These are phyloP conservation scores for Colletotrichum coccodes DNA, from an alignment of 2,329 filamentous ascomycete species.

Conservation along the genomic window DNA sequence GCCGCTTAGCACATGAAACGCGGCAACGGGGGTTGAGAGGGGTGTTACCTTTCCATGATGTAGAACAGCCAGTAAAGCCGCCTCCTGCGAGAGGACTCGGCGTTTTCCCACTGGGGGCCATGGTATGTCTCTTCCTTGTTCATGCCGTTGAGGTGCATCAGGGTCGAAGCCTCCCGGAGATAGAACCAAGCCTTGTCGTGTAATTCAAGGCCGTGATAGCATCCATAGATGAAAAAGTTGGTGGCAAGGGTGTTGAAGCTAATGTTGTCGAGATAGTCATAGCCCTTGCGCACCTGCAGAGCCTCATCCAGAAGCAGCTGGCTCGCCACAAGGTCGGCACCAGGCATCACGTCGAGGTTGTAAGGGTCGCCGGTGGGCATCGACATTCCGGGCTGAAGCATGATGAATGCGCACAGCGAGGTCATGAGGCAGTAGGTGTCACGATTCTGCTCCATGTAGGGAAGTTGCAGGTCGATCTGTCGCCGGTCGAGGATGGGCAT, in stretches of 20 bases:
- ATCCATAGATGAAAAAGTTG: slow-evolving; percentile 83
- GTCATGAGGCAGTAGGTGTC: slow-evolving; percentile 73
- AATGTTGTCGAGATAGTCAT: slow-evolving; percentile 67
- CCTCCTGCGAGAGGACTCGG: slow-evolving; percentile 71
- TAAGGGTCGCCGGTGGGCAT: slow-evolving; percentile 67
- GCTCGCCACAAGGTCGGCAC: slow-evolving; percentile 70
- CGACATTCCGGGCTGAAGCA: slow-evolving; percentile 75
- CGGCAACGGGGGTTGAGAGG: not conserved
- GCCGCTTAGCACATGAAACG: slow-evolving; percentile 19
- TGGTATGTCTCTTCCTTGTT: slow-evolving; percentile 71
- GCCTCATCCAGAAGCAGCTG: slow-evolving; percentile 76
- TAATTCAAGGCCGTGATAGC: slow-evolving; percentile 76
- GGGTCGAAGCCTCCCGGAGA: slow-evolving; percentile 79
- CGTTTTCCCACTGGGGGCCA: slow-evolving; percentile 57
- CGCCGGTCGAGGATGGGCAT: slow-evolving; percentile 71
- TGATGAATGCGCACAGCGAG: slow-evolving; percentile 73
- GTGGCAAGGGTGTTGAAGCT: slow-evolving; percentile 71
- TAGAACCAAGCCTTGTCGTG: slow-evolving; percentile 85
- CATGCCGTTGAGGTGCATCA: slow-evolving; percentile 71
- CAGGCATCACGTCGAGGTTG: slow-evolving; percentile 65
- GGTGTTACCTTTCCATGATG: slow-evolving; percentile 72
- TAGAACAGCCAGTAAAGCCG: slow-evolving; percentile 80
- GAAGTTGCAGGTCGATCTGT: slow-evolving; percentile 65
- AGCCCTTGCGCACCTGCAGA: slow-evolving; percentile 70
- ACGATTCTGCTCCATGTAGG: slow-evolving; percentile 70